Evolutionary conservation across 805 yeast species (phyloP), one percentile per base, ranked within the genome.

Genomic region (Zygosaccharomyces siamensis): DNA sequence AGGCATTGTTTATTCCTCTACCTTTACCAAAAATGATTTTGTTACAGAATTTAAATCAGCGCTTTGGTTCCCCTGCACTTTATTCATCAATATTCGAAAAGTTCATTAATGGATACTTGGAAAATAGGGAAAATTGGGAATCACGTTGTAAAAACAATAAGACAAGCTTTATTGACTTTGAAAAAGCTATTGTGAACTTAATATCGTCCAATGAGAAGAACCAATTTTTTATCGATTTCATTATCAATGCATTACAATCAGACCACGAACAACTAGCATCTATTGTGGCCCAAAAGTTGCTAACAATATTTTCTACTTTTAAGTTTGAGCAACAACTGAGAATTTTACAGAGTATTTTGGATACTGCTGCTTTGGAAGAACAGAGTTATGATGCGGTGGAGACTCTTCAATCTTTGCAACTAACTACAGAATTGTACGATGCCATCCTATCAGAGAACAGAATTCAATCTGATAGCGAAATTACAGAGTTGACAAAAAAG

Each of bases 201-300:
- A 77, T 89, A 12, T 76, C 85, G 5, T 70, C 76, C 7, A 80
- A 76, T 52, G 95, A 86, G 49, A 79, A 79, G 59, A 72, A 73
- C 46, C 66, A 63, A 7, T 68, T 69, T 47, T 88, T 83, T 44
- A 73, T 84, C 43, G 77, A 76, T 23, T 86, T 89, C 67, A 59
- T 88, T 28, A 74, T 80, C 44, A 64, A 68, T 11, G 76, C 80
- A 12, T 71, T 88, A 52, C 71, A 73, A 43, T 72, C 79, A 4
- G 66, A 73, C 1, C 62, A 59, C 49, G 75, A 72, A 44, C 65
- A 67, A 5, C 59, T 80, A 21, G 73, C 79, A 16, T 76, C 68
- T 36, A 61, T 72, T 2, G 81, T 84, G 2, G 74, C 80, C 38
- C 57, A 66, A 18, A 80, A 81, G 52, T 57, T 87, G 18, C 62